Conservation (phyloP, 352 stramenopile species). For the Aphanomyces euteiches region DNA sequence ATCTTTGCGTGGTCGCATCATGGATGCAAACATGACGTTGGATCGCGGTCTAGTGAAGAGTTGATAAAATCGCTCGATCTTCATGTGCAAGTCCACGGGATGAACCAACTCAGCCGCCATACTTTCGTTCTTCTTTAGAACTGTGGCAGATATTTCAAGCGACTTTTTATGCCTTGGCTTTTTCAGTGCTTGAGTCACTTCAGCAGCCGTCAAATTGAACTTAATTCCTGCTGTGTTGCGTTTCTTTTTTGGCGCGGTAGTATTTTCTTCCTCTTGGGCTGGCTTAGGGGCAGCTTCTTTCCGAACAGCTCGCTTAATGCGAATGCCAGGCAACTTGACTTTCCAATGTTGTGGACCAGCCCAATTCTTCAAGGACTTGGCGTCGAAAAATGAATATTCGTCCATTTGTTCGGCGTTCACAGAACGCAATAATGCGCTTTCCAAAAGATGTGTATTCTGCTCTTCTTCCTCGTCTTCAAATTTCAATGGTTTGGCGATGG, state of each 20-base stretch:
- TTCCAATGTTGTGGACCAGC: conserved; percentile 73
- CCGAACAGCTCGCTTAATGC: not conserved
- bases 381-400: conserved; percentile 82
- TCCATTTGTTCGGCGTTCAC: conserved; percentile 47
- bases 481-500: conserved; percentile 21
- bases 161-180: conserved; percentile 11
- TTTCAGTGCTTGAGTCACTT: conserved; percentile 20
- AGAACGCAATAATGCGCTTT: conserved; percentile 66
- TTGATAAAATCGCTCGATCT: conserved; percentile 63
- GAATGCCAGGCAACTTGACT: conserved; percentile 36
- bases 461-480: conserved; percentile 36
- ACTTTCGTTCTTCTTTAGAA: conserved; percentile 32
- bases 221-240: conserved; percentile 14
- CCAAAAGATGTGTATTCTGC: conserved; percentile 54
- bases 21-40: conserved; percentile 46
- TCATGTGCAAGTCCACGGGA: conserved; percentile 70
- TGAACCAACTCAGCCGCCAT: conserved; percentile 66
- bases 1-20: conserved; percentile 6
- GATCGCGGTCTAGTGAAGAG: conserved; percentile 76
- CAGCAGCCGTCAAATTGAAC: conserved; percentile 1
- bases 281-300: not conserved
- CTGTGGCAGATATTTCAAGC: conserved; percentile 2
- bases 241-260: not conserved
- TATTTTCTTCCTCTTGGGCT: not conserved
- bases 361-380: conserved; percentile 81